phyloP scores from a whole-genome alignment of 306 rosid genomes.

The Trichosanthes cucumerina region DNA sequence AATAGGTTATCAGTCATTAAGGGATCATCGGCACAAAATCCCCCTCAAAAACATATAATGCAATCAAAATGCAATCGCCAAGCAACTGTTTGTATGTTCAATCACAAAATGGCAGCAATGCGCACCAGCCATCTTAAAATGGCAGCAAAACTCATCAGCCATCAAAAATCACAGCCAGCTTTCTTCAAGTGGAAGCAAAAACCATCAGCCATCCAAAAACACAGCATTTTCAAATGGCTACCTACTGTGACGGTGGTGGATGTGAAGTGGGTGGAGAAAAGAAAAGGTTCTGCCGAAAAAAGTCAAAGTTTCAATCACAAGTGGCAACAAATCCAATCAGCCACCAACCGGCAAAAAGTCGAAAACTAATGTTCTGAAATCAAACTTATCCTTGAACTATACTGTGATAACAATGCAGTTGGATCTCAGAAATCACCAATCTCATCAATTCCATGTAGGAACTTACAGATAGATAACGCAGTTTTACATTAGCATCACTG shows the following conservation, averaged over 20 bases:
- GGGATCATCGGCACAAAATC: too few species aligned
- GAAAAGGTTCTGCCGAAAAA: neutral
- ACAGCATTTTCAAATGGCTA: neutral
- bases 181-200: neutral
- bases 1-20: too few species aligned
- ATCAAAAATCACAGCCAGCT: neutral
- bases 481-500: constrained; percentile 32
- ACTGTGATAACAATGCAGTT: neutral
- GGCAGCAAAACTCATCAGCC: neutral
- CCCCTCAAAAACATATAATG: too few species aligned
- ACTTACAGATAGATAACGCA: constrained; percentile 50
- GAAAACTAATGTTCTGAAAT: neutral
- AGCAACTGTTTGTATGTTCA: neutral
- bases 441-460: constrained; percentile 20
- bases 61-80: too few species aligned
- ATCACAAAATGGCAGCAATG: neutral
- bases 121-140: neutral
- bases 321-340: neutral
- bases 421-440: constrained; percentile 18
- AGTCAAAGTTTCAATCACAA: neutral
- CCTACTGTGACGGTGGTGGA: neutral
- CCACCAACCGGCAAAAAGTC: neutral
- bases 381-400: neutral
- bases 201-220: neutral
- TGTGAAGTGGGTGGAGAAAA: neutral